Conservation (phyloP, 1,139 yeast genomes). For the Candida dubliniensis region DNA sequence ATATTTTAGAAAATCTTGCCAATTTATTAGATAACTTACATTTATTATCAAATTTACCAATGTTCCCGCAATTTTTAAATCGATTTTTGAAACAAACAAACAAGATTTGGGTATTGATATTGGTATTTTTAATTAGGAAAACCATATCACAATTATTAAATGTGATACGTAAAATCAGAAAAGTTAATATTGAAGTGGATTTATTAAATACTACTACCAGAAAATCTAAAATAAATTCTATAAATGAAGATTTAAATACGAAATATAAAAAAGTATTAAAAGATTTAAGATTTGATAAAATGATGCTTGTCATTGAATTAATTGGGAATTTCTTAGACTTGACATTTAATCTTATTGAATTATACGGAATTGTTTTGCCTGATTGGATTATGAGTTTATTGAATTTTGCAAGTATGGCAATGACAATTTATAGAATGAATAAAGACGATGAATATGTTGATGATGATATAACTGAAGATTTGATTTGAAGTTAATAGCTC, state of each 20-base stretch:
- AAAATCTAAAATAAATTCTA: conserved; percentile 19
- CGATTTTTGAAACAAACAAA: conserved; percentile 44
- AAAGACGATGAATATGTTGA: conserved; percentile 51
- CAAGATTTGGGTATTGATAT: conserved; percentile 45
- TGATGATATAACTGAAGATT: conserved; percentile 48
- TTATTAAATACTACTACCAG: conserved; percentile 27
- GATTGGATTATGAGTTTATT: conserved; percentile 46
- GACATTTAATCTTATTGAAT: conserved; percentile 43
- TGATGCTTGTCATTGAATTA: conserved; percentile 45
- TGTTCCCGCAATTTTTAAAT: conserved; percentile 39
- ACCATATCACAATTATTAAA: conserved; percentile 46
- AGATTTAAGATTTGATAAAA: conserved; percentile 45
- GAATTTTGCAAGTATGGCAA: conserved; percentile 47
- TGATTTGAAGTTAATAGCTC: conserved; percentile 23
- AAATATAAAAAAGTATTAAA: conserved; percentile 44
- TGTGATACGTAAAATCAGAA: conserved; percentile 39
- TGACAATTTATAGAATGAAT: conserved; percentile 53
- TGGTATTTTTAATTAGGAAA: conserved; percentile 44
- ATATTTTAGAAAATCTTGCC: conserved; percentile 38
- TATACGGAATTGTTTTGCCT: conserved; percentile 38
- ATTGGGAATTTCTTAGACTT: conserved; percentile 47
- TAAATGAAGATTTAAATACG: conserved; percentile 30
- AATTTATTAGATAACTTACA: conserved; percentile 46
- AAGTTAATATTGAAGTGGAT: conserved; percentile 38
- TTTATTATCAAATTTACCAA: conserved; percentile 43